Conservation (phyloP, 1,284 basidiomycete species). For the Porogramme epimiltina region DNA sequence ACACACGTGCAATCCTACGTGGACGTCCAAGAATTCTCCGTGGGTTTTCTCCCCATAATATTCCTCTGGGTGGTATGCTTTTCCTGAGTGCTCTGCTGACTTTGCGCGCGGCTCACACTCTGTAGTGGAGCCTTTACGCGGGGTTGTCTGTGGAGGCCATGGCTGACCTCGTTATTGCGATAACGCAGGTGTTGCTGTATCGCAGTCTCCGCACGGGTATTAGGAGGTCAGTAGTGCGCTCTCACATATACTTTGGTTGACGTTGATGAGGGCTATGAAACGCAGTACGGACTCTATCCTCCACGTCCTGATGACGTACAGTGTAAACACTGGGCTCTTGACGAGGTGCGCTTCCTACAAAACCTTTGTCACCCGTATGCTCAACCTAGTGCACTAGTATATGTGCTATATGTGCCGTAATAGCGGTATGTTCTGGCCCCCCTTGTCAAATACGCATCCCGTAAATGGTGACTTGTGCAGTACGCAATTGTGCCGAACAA, state of each 20-base stretch:
- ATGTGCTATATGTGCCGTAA: too few relatives aligned
- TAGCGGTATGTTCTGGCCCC: too few relatives aligned
- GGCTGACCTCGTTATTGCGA: constrained; percentile 21
- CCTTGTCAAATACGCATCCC: too few relatives aligned
- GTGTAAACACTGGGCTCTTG: constrained; percentile 17
- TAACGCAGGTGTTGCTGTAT: constrained; percentile 21
- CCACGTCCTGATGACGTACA: constrained; percentile 14
- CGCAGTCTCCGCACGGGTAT: constrained; percentile 23
- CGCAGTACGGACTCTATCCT: constrained; percentile 7
- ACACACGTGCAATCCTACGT: constrained; percentile 13
- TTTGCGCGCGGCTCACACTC: too few relatives aligned
- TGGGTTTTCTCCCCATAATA: constrained; percentile 3
- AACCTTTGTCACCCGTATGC: too few relatives aligned
- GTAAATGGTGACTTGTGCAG: too few relatives aligned
- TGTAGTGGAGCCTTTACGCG: constrained; percentile 24
- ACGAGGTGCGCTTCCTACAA: constrained; percentile 19
- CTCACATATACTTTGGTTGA: too few relatives aligned
- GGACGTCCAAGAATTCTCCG: constrained; percentile 18
- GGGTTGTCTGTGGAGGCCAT: constrained; percentile 22
- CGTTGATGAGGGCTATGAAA: too few relatives aligned
- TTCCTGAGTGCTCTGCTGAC: too few relatives aligned
- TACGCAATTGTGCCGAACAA: too few relatives aligned
- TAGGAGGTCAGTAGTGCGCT: constrained; percentile 16
- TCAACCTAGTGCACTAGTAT: too few relatives aligned
- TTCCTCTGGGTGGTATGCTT: too few relatives aligned